Evolutionary conservation across 768 basidiomycete species (phyloP), one percentile per base, ranked within the genome.

Genomic region (Trichaptum fuscoviolaceum): DNA sequence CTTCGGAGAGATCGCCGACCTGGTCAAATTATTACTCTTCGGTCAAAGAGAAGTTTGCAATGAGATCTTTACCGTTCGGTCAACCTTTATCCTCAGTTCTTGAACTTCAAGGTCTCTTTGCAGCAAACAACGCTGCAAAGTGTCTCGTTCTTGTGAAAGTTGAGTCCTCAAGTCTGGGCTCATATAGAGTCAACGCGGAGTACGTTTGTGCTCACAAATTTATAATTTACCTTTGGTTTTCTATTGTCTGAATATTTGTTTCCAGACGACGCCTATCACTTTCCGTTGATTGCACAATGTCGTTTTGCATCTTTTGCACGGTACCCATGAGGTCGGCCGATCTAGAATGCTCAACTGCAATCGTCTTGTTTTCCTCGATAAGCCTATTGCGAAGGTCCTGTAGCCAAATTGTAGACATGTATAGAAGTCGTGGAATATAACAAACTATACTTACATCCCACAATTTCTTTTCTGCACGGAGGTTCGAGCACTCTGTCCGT

Each of bases 381-480:
- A 99, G 82, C 27, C 96, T 89, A 59, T 72, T 72, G 82, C 97
- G 93, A 35, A 92, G 84, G 68, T 85, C 86, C 94, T 95, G 68
- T 8, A 26, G 20, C 2, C 30, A 36, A 52, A 23, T 35, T 62
- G 27, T 18, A 59, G 36, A 66, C 63, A 65, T 59, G 24, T 9
- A 0, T 7, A 18, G 58, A 35, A 69, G 62, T 25, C 6, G 20
- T 42, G 62, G 17, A 9, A 24, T 57, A 57, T 35, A 30, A 36
- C 42, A n/a, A 35, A 30, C 35, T 1, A 52, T 15, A 73, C 84
- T 35, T 64, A 92, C 94, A 88, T 93, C 92, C 90, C 91, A 94
- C 36, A 96, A 92, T 72, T 87, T 90, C 81, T 94, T 96, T 83
- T 99, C 96, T 0, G 95, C 95, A 58, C 91, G 87, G 20, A 97